These are phyloP conservation scores for Xylariomycetidae sp. DNA, from an alignment of 2,329 filamentous ascomycete species.

Conservation along the genomic window DNA sequence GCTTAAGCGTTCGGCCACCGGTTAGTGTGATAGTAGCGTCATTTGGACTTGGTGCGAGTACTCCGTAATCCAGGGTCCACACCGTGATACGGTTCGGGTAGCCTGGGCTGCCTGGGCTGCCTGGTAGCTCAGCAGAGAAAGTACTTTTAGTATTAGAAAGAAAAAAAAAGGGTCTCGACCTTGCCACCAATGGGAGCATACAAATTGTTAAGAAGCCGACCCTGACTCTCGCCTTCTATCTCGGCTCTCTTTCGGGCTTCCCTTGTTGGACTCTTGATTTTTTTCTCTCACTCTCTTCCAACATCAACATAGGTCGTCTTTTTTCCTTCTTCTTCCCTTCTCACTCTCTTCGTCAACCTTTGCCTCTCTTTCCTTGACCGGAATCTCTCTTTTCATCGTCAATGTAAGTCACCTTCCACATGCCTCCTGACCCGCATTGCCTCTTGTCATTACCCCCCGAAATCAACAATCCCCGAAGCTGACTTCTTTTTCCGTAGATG, in stretches of 20 bases:
- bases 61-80: too few species aligned
- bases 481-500: constrained; percentile 29
- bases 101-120: not conserved
- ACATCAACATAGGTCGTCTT: too few species aligned
- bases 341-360: constrained; percentile 1
- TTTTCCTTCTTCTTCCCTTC: constrained; percentile 2
- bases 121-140: not conserved
- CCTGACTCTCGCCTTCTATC: not conserved
- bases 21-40: too few species aligned
- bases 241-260: too few species aligned
- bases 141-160: not conserved
- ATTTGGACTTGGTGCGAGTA: too few species aligned
- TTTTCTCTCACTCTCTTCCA: too few species aligned
- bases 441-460: not conserved
- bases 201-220: constrained; percentile 1
- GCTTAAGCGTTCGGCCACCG: too few species aligned
- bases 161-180: not conserved
- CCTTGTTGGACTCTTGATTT: too few species aligned
- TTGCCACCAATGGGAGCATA: not conserved
- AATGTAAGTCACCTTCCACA: too few species aligned
- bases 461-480: not conserved
- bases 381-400: not conserved
- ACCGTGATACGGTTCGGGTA: too few species aligned
- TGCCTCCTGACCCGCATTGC: too few species aligned
- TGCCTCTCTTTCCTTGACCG: not conserved